Percentiles rank a stretch among this genome's conserved stretches.
Evolutionary conservation across 352 stramenopile species (phyloP).

Genomic region (Pythium graminicola): DNA sequence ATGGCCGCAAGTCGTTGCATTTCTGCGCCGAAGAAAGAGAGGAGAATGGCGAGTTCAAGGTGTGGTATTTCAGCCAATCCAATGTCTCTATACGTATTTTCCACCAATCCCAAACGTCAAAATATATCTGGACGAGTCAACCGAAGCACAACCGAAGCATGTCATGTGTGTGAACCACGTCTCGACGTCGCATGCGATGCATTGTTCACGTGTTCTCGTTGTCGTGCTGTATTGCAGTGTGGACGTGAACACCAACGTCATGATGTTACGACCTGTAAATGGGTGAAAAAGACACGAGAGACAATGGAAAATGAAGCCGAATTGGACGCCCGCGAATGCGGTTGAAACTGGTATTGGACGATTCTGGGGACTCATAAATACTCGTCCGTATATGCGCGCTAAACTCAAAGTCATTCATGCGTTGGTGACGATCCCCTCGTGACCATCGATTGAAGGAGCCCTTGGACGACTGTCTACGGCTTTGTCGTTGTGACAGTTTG

Average conservation of each 20-base stretch:
- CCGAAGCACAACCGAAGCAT: background rate
- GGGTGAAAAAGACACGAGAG: background rate
- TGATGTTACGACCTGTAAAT: slow-evolving; percentile 4
- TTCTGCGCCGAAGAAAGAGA: background rate
- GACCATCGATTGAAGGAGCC: background rate
- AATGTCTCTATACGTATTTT: too few relatives aligned
- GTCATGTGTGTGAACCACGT: background rate
- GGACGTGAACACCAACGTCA: slow-evolving; percentile 6
- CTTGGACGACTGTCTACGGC: slow-evolving; percentile 7
- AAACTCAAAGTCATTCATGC: slow-evolving; percentile 2
- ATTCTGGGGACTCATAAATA: slow-evolving; percentile 7
- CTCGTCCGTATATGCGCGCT: slow-evolving; percentile 12
- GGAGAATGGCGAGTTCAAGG: background rate
- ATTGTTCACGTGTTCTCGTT: slow-evolving; percentile 5
- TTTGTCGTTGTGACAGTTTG: slow-evolving; percentile 8
- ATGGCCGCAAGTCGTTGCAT: slow-evolving; percentile 17
- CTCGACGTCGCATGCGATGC: background rate
- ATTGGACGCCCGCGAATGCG: slow-evolving; percentile 4
- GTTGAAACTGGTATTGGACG: slow-evolving; percentile 2
- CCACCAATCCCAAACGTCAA: too few relatives aligned
- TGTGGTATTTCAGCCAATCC: background rate
- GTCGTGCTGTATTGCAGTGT: slow-evolving; percentile 8
- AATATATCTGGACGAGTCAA: too few relatives aligned
- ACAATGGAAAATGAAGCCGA: slow-evolving; percentile 2
- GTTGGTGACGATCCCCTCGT: background rate